Percentiles rank a stretch among this genome's conserved stretches.
These are phyloP conservation scores for Fusarium sp. DNA, from an alignment of 2,329 filamentous ascomycete species.

Conservation along the genomic window DNA sequence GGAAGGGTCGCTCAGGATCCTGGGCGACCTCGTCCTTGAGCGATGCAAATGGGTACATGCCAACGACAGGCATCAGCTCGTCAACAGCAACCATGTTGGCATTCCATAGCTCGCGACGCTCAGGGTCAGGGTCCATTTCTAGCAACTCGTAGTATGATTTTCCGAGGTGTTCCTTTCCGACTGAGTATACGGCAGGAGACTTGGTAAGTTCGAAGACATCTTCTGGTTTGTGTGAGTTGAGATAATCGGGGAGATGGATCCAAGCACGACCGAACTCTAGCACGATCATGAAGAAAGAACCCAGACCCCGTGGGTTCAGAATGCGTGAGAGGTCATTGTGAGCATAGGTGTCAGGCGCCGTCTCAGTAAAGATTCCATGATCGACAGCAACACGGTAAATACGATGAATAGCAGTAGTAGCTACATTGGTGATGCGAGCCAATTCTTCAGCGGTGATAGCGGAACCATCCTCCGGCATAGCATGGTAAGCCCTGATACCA, in stretches of 20 bases:
- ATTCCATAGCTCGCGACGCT: conserved; percentile 50
- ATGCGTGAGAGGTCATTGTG: conserved; percentile 48
- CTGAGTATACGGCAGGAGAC: conserved; percentile 48
- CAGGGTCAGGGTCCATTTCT: conserved; percentile 44
- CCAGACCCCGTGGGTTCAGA: conserved; percentile 44
- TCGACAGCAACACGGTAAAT: conserved; percentile 46
- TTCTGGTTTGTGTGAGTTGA: conserved; percentile 45
- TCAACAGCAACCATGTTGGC: conserved; percentile 47
- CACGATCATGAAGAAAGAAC: conserved; percentile 47
- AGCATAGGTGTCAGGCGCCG: conserved; percentile 45
- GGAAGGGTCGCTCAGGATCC: conserved; percentile 45
- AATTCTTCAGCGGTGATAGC: conserved; percentile 37
- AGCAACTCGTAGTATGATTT: conserved; percentile 51
- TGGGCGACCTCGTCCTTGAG: conserved; percentile 45
- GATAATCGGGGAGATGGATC: conserved; percentile 46
- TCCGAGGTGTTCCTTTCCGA: conserved; percentile 47
- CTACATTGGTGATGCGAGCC: conserved; percentile 43
- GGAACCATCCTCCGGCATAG: conserved; percentile 42
- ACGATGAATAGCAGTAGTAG: conserved; percentile 47
- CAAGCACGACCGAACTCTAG: conserved; percentile 47
- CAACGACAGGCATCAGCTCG: conserved; percentile 48
- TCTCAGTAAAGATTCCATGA: conserved; percentile 47
- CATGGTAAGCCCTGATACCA: conserved; percentile 41
- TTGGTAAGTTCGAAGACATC: conserved; percentile 48
- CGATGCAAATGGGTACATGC: conserved; percentile 51